Evolutionary conservation across 257 asterid species (phyloP).

Genomic region (Lycium ferocissimum): DNA sequence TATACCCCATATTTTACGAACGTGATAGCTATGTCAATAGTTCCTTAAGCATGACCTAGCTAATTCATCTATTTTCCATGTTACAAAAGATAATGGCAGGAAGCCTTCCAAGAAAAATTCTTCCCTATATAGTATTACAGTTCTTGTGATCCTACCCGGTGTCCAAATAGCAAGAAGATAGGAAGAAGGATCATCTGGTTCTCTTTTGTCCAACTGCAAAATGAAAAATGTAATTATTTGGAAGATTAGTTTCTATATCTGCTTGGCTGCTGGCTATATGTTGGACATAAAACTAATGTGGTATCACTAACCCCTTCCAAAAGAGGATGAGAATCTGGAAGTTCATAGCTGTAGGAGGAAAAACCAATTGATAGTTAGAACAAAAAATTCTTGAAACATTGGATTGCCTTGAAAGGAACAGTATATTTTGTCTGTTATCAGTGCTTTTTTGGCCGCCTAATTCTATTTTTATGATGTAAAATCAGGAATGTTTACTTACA

Average conservation of each 20-base stretch:
- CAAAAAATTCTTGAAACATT: background rate
- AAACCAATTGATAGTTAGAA: conserved; percentile 35
- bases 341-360: conserved; percentile 78
- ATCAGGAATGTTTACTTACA: conserved; percentile 63
- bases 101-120: conserved; percentile 6
- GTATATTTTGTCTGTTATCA: conserved; percentile 4
- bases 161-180: conserved; percentile 99
- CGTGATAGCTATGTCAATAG: conserved; percentile 5
- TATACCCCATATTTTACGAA: background rate
- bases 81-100: conserved; percentile 11
- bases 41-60: conserved; percentile 3
- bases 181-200: conserved; percentile 89
- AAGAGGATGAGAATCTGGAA: conserved; percentile 94
- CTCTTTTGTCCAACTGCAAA: conserved; percentile 84
- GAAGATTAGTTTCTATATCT: conserved; percentile 30
- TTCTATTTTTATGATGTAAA: background rate
- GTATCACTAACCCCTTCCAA: conserved; percentile 74
- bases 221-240: conserved; percentile 37
- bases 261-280: conserved; percentile 21
- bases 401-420: conserved; percentile 18
- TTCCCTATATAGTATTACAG: conserved; percentile 3
- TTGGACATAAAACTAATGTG: conserved; percentile 27
- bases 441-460: conserved; percentile 12
- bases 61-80: conserved; percentile 12
- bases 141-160: conserved; percentile 68